Percentiles rank a stretch among this genome's conserved stretches.
Evolutionary conservation across 768 basidiomycete genomes (phyloP).

Genomic region (Trametes coccinea): DNA sequence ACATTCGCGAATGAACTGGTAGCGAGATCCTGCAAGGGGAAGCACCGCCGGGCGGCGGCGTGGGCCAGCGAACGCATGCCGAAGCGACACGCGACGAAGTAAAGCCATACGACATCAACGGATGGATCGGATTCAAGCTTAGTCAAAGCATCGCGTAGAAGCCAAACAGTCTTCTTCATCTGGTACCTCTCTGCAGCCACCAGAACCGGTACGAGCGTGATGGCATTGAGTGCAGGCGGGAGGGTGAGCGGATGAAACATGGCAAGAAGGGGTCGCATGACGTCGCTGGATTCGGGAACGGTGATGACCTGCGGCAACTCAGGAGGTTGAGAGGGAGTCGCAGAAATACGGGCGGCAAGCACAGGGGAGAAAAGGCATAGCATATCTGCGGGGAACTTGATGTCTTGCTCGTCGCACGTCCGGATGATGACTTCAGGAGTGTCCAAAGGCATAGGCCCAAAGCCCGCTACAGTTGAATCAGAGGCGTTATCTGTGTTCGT

Average conservation of each 20-base stretch:
- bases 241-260: neutral
- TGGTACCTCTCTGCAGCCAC: slow-evolving; percentile 9
- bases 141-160: neutral
- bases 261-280: slow-evolving; percentile 33
- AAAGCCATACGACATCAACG: neutral
- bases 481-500: too few relatives aligned
- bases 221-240: neutral
- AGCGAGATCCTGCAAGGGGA: neutral
- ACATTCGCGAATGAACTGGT: neutral
- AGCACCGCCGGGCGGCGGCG: neutral
- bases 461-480: too few relatives aligned
- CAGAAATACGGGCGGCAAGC: too few relatives aligned
- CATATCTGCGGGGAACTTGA: too few relatives aligned
- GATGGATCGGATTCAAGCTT: neutral
- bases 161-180: neutral
- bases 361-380: too few relatives aligned
- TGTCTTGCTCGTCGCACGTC: too few relatives aligned
- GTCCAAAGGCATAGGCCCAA: too few relatives aligned
- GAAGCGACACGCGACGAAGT: slow-evolving; percentile 7
- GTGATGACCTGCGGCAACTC: too few relatives aligned
- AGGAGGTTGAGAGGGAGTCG: too few relatives aligned
- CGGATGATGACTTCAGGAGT: too few relatives aligned
- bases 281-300: slow-evolving; percentile 27
- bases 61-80: neutral
- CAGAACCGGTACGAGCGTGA: neutral